Evolutionary conservation across 2,329 filamentous ascomycete species (phyloP).

Genomic region (Monosporascus sp.): DNA sequence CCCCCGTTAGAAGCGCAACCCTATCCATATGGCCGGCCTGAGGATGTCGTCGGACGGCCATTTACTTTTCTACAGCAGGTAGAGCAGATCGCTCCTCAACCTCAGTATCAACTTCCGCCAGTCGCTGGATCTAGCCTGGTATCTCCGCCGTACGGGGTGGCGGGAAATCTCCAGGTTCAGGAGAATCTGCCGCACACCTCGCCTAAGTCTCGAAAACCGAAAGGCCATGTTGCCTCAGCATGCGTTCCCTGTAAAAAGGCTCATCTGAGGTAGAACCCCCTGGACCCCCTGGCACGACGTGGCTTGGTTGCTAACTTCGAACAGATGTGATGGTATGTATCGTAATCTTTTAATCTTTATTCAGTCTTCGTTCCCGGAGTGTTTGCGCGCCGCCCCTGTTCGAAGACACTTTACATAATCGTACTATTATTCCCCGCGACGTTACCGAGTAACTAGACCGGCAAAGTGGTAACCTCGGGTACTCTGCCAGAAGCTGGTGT

Average conservation of each 20-base stretch:
- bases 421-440: background rate
- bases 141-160: conserved; percentile 22
- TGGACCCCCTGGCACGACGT: conserved; percentile 3
- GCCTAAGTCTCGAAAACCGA: conserved; percentile 62
- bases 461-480: background rate
- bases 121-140: conserved; percentile 26
- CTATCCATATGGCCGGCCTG: conserved; percentile 35
- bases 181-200: conserved; percentile 46
- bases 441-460: background rate
- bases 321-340: conserved; percentile 60
- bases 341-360: conserved; percentile 10
- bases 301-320: conserved; percentile 26
- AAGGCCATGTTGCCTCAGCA: conserved; percentile 77
- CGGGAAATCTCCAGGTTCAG: conserved; percentile 30
- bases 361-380: background rate
- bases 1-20: conserved; percentile 32
- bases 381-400: no score
- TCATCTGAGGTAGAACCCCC: conserved; percentile 59
- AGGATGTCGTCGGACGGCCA: conserved; percentile 29
- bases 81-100: conserved; percentile 27
- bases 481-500: background rate
- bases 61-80: conserved; percentile 28
- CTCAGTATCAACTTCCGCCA: conserved; percentile 30
- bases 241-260: conserved; percentile 83
- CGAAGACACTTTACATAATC: no score